Conservation (phyloP, 140 eudicot genomes). For the Senecio squalidus region DNA sequence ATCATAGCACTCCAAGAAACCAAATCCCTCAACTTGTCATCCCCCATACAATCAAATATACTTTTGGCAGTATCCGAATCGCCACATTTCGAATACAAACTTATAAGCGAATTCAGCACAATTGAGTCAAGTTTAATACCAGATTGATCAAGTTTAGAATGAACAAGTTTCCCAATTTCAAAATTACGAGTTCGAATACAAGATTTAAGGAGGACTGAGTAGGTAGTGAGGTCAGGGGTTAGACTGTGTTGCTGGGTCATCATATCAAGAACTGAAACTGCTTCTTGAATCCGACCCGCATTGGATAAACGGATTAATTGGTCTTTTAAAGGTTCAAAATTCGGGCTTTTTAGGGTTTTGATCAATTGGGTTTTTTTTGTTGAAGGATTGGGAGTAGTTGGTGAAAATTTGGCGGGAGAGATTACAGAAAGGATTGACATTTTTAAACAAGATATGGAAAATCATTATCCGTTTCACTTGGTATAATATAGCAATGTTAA, state of each 20-base stretch:
- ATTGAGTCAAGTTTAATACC: constrained; percentile 30
- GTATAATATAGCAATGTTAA: no score
- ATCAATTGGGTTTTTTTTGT: constrained; percentile 4
- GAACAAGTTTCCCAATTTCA: constrained; percentile 48
- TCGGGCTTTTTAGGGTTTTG: constrained; percentile 21
- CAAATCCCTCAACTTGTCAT: constrained; percentile 34
- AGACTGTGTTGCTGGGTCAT: constrained; percentile 34
- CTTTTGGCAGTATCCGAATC: constrained; percentile 57
- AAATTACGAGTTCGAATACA: constrained; percentile 60
- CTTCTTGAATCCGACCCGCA: constrained; percentile 37
- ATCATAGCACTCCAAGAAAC: constrained; percentile 85
- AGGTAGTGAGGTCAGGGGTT: constrained; percentile 48
- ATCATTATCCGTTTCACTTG: no score
- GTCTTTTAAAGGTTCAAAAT: constrained; percentile 36
- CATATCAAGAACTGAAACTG: constrained; percentile 42
- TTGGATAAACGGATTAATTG: constrained; percentile 36
- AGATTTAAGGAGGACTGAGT: constrained; percentile 62
- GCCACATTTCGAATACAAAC: constrained; percentile 57
- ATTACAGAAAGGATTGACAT: constrained; percentile 30
- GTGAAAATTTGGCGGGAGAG: constrained; percentile 31
- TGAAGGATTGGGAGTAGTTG: constrained; percentile 7
- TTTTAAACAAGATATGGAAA: no score
- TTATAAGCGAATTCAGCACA: constrained; percentile 53
- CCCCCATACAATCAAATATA: constrained; percentile 51
- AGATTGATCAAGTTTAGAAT: constrained; percentile 34